Conservation (phyloP, 352 stramenopile species). For the Phytophthora sojae region DNA sequence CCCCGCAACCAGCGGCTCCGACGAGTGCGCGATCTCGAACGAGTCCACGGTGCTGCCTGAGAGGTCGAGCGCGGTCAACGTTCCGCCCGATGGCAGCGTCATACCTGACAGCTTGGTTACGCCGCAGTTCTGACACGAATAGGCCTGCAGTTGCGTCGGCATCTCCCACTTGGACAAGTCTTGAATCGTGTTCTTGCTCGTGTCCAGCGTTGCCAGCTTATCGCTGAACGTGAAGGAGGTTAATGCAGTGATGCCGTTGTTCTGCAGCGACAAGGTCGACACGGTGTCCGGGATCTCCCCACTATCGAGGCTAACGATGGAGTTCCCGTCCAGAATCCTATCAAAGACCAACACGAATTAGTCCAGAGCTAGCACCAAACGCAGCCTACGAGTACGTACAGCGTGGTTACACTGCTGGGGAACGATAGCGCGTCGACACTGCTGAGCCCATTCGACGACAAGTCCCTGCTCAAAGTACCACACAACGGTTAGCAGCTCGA, state of each 20-base stretch:
- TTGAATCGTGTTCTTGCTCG: slow-evolving; percentile 39
- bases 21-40: slow-evolving; percentile 39
- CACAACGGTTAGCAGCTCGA: not conserved
- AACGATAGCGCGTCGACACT: slow-evolving; percentile 35
- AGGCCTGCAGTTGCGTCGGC: slow-evolving; percentile 39
- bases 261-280: slow-evolving; percentile 35
- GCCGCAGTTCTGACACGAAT: slow-evolving; percentile 39
- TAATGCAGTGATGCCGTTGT: slow-evolving; percentile 35
- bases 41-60: slow-evolving; percentile 34
- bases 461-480: slow-evolving; percentile 21
- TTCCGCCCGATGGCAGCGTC: slow-evolving; percentile 31
- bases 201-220: slow-evolving; percentile 31
- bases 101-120: slow-evolving; percentile 39
- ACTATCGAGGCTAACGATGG: slow-evolving; percentile 18
- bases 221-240: slow-evolving; percentile 37
- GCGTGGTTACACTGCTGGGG: slow-evolving; percentile 27
- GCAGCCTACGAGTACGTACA: slow-evolving; percentile 18
- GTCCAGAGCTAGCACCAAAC: no score
- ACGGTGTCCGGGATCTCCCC: slow-evolving; percentile 35
- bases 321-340: slow-evolving; percentile 40
- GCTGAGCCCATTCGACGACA: slow-evolving; percentile 41
- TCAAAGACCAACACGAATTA: not conserved
- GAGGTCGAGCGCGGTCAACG: slow-evolving; percentile 38
- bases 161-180: slow-evolving; percentile 45
- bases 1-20: slow-evolving; percentile 15